Evolutionary conservation across 2,329 filamentous ascomycete species (phyloP).

Genomic region (Alternaria atra): DNA sequence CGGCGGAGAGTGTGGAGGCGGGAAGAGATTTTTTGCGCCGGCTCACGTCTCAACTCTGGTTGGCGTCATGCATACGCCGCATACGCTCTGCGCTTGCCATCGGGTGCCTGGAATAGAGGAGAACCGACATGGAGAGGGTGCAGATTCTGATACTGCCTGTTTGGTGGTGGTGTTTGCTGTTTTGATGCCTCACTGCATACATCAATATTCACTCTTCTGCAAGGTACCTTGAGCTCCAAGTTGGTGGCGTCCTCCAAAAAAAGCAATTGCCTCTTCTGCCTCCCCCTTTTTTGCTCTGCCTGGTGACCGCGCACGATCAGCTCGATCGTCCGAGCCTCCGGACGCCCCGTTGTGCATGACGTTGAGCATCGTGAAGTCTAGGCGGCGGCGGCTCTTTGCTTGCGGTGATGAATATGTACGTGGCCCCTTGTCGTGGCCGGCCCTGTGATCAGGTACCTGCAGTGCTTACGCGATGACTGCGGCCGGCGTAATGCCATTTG

Average conservation of each 20-base stretch:
- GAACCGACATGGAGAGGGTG: conserved; percentile 11
- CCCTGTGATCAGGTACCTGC: conserved; percentile 22
- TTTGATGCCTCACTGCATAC: conserved; percentile 1
- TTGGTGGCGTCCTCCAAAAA: conserved; percentile 1
- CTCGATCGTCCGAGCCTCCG: background rate
- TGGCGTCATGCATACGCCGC: conserved; percentile 22
- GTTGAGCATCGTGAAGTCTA: conserved; percentile 48
- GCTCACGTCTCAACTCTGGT: background rate
- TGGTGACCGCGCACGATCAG: conserved; percentile 8
- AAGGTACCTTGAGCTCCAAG: background rate
- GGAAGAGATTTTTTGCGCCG: conserved; percentile 27
- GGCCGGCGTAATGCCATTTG: conserved; percentile 1
- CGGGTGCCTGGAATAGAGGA: conserved; percentile 16
- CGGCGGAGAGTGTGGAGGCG: conserved; percentile 32
- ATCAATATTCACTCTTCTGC: background rate
- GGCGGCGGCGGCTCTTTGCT: conserved; percentile 20
- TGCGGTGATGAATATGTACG: conserved; percentile 15
- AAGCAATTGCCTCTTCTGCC: background rate
- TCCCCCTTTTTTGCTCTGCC: conserved; percentile 1
- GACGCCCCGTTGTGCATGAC: conserved; percentile 38
- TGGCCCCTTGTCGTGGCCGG: conserved; percentile 6
- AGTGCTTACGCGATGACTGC: conserved; percentile 8
- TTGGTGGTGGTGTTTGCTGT: conserved; percentile 2
- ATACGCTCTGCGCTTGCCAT: conserved; percentile 3
- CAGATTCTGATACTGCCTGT: conserved; percentile 7